phyloP scores from a whole-genome alignment of 148 eudicot genomes.

The Camellia granthamiana region DNA sequence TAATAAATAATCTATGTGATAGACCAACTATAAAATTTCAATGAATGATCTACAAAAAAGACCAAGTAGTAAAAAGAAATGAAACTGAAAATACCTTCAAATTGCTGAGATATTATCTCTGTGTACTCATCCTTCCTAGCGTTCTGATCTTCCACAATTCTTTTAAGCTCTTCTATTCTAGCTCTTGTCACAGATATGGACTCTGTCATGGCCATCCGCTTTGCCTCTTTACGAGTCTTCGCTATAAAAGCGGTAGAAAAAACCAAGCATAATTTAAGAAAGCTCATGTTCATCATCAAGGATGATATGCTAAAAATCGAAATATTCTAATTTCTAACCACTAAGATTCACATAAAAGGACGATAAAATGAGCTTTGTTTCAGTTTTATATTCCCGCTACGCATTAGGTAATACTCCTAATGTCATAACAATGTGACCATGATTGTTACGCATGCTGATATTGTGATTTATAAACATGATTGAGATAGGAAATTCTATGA shows the following conservation, averaged over 20 bases:
- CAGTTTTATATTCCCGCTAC: too few species aligned
- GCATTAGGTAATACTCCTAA: too few species aligned
- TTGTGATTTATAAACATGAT: too few species aligned
- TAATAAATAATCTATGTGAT: not conserved
- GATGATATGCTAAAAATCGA: not conserved
- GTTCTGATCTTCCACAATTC: constrained; percentile 60
- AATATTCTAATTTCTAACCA: not conserved
- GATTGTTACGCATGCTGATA: too few species aligned
- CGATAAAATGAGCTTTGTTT: not conserved
- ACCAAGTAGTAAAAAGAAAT: not conserved
- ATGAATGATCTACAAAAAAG: too few species aligned
- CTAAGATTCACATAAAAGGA: not conserved
- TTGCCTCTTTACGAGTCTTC: constrained; percentile 86
- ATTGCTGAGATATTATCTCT: constrained; percentile 58
- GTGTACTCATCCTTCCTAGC: constrained; percentile 65
- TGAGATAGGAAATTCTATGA: not conserved
- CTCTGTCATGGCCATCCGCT: constrained; percentile 56
- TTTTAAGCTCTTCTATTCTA: constrained; percentile 63
- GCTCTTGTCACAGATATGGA: constrained; percentile 56
- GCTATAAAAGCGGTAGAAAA: constrained; percentile 37
- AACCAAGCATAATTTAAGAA: not conserved
- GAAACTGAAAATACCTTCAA: constrained; percentile 45
- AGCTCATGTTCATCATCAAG: constrained; percentile 6
- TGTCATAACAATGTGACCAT: too few species aligned
- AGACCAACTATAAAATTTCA: not conserved